phyloP scores from a whole-genome alignment of 2,329 filamentous ascomycete genomes.

The Hysterium pulicare region DNA sequence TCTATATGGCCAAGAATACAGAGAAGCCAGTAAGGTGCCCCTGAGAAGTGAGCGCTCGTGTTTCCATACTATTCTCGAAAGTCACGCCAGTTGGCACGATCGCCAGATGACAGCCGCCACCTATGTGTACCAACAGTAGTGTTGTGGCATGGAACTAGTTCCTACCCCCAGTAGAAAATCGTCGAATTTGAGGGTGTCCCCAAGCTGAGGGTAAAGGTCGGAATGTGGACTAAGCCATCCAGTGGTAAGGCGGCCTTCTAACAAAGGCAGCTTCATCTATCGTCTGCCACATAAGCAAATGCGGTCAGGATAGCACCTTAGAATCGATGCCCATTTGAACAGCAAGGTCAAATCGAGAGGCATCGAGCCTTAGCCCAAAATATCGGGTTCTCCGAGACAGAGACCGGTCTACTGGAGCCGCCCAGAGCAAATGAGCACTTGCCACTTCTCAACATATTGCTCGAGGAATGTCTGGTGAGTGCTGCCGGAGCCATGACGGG shows the following conservation, averaged over 20 bases:
- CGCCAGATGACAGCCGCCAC: slow-evolving; percentile 23
- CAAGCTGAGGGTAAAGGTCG: too few relatives aligned
- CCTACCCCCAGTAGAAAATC: too few relatives aligned
- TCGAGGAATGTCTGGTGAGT: slow-evolving; percentile 2
- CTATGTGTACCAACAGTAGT: slow-evolving; percentile 14
- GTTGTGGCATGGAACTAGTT: slow-evolving; percentile 9
- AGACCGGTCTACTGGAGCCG: slow-evolving; percentile 4
- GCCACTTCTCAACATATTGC: slow-evolving; percentile 3
- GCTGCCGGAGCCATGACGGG: slow-evolving; percentile 14
- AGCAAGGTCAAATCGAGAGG: background rate
- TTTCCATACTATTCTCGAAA: slow-evolving; percentile 7
- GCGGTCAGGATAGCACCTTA: too few relatives aligned
- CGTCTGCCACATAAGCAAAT: too few relatives aligned
- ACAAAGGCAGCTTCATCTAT: too few relatives aligned
- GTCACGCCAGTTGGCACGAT: slow-evolving; percentile 12
- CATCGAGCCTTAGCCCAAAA: too few relatives aligned
- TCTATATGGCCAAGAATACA: background rate
- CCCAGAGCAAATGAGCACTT: background rate
- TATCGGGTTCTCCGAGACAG: slow-evolving; percentile 14
- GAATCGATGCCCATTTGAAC: too few relatives aligned
- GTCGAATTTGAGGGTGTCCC: too few relatives aligned
- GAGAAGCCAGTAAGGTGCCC: slow-evolving; percentile 3
- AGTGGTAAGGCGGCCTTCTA: too few relatives aligned
- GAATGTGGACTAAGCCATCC: too few relatives aligned
- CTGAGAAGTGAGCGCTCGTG: slow-evolving; percentile 11